Base-by-base conservation (phyloP, 2,329 filamentous ascomycete species). In the Venturia oleaginea region DNA sequence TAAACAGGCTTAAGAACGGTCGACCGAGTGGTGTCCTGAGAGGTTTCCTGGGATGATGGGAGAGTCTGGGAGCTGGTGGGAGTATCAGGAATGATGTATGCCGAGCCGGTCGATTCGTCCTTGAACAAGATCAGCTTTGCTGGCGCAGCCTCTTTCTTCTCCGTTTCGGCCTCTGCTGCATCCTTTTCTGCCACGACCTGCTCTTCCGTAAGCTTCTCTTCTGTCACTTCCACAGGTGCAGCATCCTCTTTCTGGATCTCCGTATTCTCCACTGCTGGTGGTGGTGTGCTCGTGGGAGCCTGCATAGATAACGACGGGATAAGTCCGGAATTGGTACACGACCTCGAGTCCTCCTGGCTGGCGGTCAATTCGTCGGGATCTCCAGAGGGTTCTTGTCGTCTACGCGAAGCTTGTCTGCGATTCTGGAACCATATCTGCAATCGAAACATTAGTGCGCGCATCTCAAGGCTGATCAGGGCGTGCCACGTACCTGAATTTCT, bases 401-500 rank as follows among this genome's bases (percentile, higher is more conserved):
- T 86, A 70, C 93, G 85, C 74, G 95, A 91, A 76, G 95, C 96
- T 76, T 97, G 93, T 68, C 93, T 85, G 72, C 92, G 86, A 72
- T 97, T 97, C 73, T 97, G 93, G 77, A 97, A 97, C 93, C 93
- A 97, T 70, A 97, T 96, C 93, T 97, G 69, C 54, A 43, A 61
- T 22, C 37, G 48, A 55, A 55, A 43, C 46, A 64, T 19, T 60
- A 51, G 34, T 34, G 32, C 30, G 61, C 24, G 54, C 46, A 61
- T 62, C 30, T 42, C 27, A 59, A 65, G 54, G 27, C 63, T 66
- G 34, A 63, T 64, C 34, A 51, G 4, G 6, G n/a, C n/a, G 63
- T 15, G 30, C 42, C 42, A 55, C 76, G 87, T 79, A 96, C 93
- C 86, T 97, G 93, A 43, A 97, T 91, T 80, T 97, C 92, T 76